Evolutionary conservation across 2,329 filamentous ascomycete genomes (phyloP).

Genomic region (Fusarium xyrophilum): DNA sequence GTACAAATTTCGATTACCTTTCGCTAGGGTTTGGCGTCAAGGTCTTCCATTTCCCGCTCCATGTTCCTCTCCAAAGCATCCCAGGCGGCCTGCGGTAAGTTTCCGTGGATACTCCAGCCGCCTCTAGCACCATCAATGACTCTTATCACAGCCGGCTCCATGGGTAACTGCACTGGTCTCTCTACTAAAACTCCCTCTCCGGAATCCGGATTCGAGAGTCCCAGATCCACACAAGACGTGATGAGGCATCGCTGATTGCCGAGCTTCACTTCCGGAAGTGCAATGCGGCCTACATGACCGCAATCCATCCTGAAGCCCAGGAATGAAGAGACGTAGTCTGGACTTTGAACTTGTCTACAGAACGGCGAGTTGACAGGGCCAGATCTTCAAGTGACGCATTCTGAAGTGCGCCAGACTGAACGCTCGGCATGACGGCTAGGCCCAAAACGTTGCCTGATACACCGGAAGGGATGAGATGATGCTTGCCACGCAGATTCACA

Average conservation of each 20-base stretch:
- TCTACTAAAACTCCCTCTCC: not conserved
- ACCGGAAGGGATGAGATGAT: not conserved
- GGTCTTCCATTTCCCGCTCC: not conserved
- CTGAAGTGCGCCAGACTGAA: not conserved
- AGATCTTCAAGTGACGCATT: rapidly evolving
- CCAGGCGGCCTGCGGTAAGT: not conserved
- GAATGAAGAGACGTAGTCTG: not conserved
- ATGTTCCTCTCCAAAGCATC: not conserved
- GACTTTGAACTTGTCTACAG: not conserved
- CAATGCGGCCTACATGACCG: not conserved
- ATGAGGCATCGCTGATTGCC: not conserved
- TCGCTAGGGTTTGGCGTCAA: rapidly evolving
- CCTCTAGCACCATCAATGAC: not conserved
- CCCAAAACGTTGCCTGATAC: not conserved
- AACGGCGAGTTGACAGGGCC: rapidly evolving
- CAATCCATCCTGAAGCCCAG: not conserved
- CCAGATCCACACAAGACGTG: not conserved
- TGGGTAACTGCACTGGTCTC: not conserved
- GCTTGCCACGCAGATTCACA: not conserved
- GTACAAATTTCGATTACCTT: too few relatives aligned
- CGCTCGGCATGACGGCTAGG: not conserved
- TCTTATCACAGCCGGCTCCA: not conserved
- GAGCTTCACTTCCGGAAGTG: not conserved
- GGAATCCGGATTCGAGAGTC: not conserved
- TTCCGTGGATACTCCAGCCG: not conserved